Evolutionary conservation across 495 filamentous ascomycete genomes (phyloP).

Genomic region (Letharia columbiana): DNA sequence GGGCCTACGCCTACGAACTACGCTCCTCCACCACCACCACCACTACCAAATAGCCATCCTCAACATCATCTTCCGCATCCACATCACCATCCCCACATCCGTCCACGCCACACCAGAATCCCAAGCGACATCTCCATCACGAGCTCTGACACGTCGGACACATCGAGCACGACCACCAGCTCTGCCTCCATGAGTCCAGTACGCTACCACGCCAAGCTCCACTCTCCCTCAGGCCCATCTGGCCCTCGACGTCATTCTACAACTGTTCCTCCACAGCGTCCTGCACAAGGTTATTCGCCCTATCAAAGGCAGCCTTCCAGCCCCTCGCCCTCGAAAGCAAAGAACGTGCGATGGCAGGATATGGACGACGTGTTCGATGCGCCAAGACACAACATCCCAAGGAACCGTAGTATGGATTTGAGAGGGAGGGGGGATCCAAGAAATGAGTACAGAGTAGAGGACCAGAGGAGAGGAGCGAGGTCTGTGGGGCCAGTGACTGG

Average conservation of each 20-base stretch:
- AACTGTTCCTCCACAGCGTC: conserved; percentile 8
- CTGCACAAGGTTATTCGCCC: conserved; percentile 2
- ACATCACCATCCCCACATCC: conserved; percentile 13
- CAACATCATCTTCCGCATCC: conserved; percentile 8
- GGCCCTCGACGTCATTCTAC: conserved; percentile 8
- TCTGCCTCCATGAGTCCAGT: conserved; percentile 20
- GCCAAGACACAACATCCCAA: conserved; percentile 7
- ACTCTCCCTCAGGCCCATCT: conserved; percentile 2
- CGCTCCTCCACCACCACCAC: not conserved
- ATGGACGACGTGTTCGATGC: conserved; percentile 8
- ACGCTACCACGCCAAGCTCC: conserved; percentile 16
- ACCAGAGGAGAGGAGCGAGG: conserved; percentile 16
- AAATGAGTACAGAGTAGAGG: not conserved
- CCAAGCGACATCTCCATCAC: conserved; percentile 21
- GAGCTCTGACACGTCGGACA: conserved; percentile 14
- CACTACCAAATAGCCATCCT: conserved; percentile 8
- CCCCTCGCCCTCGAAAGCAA: conserved; percentile 1
- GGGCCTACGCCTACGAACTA: not conserved
- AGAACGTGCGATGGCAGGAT: conserved; percentile 15
- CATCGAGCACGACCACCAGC: conserved; percentile 21
- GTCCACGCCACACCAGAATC: conserved; percentile 10
- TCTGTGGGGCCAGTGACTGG: conserved; percentile 5
- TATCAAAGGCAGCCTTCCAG: conserved; percentile 7
- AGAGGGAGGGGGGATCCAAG: not conserved
- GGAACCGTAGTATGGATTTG: conserved; percentile 4